Base-by-base conservation (phyloP, 1,284 basidiomycete species). In the Cutaneotrichosporon mucoides region DNA sequence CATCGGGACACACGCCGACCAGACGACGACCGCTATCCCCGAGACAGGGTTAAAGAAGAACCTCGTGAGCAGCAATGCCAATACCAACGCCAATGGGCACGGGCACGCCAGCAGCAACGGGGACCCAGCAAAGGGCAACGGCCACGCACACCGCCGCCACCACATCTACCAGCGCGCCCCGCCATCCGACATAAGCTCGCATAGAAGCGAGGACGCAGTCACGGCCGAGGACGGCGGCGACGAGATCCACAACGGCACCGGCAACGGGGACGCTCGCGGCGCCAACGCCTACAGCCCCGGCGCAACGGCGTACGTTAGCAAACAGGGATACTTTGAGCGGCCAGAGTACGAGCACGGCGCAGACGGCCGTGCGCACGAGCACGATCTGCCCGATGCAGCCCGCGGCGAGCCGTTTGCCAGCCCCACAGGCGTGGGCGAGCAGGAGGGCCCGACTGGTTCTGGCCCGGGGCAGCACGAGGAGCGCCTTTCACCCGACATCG, bases 381-480 rank as follows among this genome's bases (percentile, higher is more conserved):
- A 12, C 42, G n/a, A 15, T 7, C 46, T 74, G 49, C 72, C 71
- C 11, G 60, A 58, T n/a, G 61, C 45, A 1, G 37, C 53, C 3
- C 37, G 35, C 5, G 53, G 53, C 16, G 45, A 47, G 62, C 55
- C 53, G 6, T 62, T 56, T 2, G 62, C 68, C 38, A 7, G 7
- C 12, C 36, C 11, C 15, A 38, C 16, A 40, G 16, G 5, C 2
- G 40, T n/a, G 7, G 15, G 53, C 10, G 61, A 65, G 5, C 73
- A 73, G 56, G 71, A 75, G 49, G 68, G 67, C 16, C 55, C 73
- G 0, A 59, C 54, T 15, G 73, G 73, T 0, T 42, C 62, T 7
- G 72, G 72, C 11, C 60, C 62, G 15, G 72, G 73, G 6, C 33
- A 56, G 45, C 73, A 75, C 59, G 73, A 75, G 55, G 40, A 44